Base-by-base conservation (phyloP, 805 yeast species). In the Millerozyma acaciae region DNA sequence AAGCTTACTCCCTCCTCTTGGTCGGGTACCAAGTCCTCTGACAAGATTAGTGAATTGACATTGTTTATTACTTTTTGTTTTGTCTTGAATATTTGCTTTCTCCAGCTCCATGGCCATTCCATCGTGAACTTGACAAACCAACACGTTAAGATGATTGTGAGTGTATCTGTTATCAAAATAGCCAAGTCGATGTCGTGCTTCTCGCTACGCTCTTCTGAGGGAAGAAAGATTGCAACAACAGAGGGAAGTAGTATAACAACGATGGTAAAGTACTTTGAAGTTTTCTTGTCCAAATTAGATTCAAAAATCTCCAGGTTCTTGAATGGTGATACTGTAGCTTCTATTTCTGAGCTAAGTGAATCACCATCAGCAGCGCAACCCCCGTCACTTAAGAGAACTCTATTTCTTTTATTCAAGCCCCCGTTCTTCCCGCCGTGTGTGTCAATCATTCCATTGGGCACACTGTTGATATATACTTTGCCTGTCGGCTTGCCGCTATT, bases 41-140 rank as follows among this genome's bases (percentile, higher is more conserved):
- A 25, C 19, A 16, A 20, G 15, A 44, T 39, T 8, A 44, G 29
- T 8, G 21, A 12, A 6, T 25, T 28, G 6, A 47, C 35, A 18
- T 48, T 48, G 20, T 39, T 38, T 17, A 51, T 30, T 17, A 51
- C 30, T 21, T 32, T 42, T 6, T 13, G 14, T 27, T 48, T 50
- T 4, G 44, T 23, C 5, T 36, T 38, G 20, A 41, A 40, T 8
- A 65, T 47, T 26, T 53, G 58, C 5, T 39, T 32, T 12, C 55
- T 43, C 70, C 70, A 65, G n/a, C 44, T 43, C 66, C 68, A 64
- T 0, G 70, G 70, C 70, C 70, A 65, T 28, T 64, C 69, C 10
- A 57, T 44, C 0, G 58, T 31, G 21, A 57, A 57, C 33, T 55
- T 53, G 9, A 65, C 47, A 2, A 53, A 44, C 60, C 64, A 60